Percentiles rank a stretch among this genome's conserved stretches.
Evolutionary conservation across 345 rosid genomes (phyloP).

Genomic region (Gossypium herbaceum): DNA sequence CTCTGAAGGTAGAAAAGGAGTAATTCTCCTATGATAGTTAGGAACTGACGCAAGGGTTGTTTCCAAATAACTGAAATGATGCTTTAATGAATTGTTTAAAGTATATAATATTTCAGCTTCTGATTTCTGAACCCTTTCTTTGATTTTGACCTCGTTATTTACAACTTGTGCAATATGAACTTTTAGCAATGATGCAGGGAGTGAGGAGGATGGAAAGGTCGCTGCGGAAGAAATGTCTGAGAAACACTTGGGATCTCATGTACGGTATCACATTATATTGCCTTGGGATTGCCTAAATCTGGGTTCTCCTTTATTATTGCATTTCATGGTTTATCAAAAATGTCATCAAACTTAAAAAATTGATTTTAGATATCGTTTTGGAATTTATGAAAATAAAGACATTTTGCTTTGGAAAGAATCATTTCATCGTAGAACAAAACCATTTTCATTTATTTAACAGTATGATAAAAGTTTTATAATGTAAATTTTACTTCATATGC

Average conservation of each 20-base stretch:
- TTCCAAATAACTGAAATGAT: neutral
- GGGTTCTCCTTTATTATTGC: conserved; percentile 1
- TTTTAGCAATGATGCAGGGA: conserved; percentile 32
- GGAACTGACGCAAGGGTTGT: neutral
- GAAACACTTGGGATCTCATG: conserved; percentile 31
- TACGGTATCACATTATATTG: conserved; percentile 24
- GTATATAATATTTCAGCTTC: neutral
- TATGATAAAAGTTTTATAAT: neutral
- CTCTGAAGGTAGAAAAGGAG: conserved; percentile 28
- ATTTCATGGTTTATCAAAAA: neutral
- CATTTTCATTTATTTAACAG: neutral
- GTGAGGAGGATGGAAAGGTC: conserved; percentile 28
- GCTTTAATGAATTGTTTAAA: neutral
- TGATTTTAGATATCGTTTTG: neutral
- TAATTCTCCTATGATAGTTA: neutral
- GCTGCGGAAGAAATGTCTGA: conserved; percentile 20
- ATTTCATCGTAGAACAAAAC: neutral
- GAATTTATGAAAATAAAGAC: neutral
- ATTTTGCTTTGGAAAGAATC: neutral
- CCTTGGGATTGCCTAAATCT: neutral
- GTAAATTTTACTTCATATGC: neutral
- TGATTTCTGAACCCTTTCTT: neutral
- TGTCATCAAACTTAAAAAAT: neutral
- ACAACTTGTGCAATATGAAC: neutral
- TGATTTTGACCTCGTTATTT: neutral